These are phyloP conservation scores for Styphnolobium japonicum DNA, from an alignment of 306 rosid genomes.

Conservation along the genomic window DNA sequence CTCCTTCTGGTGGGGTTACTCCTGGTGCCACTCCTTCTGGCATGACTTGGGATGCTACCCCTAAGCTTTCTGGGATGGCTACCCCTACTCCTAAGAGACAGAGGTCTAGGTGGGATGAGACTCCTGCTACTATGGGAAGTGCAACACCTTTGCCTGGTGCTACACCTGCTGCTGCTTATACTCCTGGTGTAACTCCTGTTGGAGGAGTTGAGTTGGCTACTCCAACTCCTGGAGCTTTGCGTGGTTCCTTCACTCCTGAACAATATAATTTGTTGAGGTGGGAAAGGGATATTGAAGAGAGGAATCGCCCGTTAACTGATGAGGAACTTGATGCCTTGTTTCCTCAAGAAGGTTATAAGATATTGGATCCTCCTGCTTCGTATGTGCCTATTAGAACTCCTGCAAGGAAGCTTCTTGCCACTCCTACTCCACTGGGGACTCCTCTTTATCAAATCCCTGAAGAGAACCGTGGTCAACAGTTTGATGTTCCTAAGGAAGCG, in stretches of 20 bases:
- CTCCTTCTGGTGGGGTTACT: slow-evolving; percentile 65
- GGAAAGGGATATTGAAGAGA: slow-evolving; percentile 82
- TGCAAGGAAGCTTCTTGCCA: slow-evolving; percentile 68
- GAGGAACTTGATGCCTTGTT: slow-evolving; percentile 78
- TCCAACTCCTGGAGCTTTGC: slow-evolving; percentile 62
- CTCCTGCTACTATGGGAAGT: slow-evolving; percentile 74
- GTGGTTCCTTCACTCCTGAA: slow-evolving; percentile 66
- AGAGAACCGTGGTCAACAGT: slow-evolving; percentile 82
- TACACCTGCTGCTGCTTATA: slow-evolving; percentile 66
- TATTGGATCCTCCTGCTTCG: slow-evolving; percentile 63
- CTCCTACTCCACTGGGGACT: slow-evolving; percentile 71
- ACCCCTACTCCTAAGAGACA: slow-evolving; percentile 71
- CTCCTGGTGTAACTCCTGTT: slow-evolving; percentile 74
- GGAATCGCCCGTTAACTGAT: slow-evolving; percentile 70
- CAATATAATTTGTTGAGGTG: slow-evolving; percentile 74
- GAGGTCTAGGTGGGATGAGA: slow-evolving; percentile 83
- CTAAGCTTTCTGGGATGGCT: slow-evolving; percentile 65
- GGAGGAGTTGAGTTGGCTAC: slow-evolving; percentile 72
- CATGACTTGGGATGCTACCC: slow-evolving; percentile 83
- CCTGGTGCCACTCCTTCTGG: slow-evolving; percentile 82
- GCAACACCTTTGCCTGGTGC: slow-evolving; percentile 66
- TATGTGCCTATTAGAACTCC: slow-evolving; percentile 76
- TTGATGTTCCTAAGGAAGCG: slow-evolving; percentile 70
- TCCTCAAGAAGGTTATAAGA: slow-evolving; percentile 75
- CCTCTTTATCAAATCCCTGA: slow-evolving; percentile 69